Percentiles rank a stretch among this genome's conserved stretches.
These are phyloP conservation scores for Arthrobotrys pseudoclavata DNA, from an alignment of 2,329 filamentous ascomycete genomes.

Conservation along the genomic window DNA sequence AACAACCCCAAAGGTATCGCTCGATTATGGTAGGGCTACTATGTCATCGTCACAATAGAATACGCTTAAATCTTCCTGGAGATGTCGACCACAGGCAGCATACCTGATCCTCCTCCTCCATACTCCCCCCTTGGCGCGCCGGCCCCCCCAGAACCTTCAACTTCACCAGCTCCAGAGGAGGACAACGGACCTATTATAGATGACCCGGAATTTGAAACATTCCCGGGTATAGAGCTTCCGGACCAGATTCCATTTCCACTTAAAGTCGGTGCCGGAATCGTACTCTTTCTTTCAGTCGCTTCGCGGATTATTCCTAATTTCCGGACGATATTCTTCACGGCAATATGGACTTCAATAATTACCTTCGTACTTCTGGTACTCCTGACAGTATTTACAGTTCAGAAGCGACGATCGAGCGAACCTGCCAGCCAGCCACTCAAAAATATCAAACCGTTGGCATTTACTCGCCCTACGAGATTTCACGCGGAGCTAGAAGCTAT, in stretches of 20 bases:
- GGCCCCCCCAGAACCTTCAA: conserved; percentile 26
- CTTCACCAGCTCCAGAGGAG: conserved; percentile 18
- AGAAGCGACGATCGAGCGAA: conserved; percentile 49
- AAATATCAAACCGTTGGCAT: conserved; percentile 62
- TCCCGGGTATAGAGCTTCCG: conserved; percentile 42
- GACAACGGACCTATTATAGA: conserved; percentile 11
- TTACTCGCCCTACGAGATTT: conserved; percentile 60
- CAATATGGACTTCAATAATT: conserved; percentile 58
- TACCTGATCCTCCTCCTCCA: conserved; percentile 59
- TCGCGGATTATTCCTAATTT: conserved; percentile 57
- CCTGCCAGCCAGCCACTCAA: conserved; percentile 56
- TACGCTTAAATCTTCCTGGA: conserved; percentile 52
- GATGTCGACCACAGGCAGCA: conserved; percentile 60
- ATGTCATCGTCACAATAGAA: conserved; percentile 50
- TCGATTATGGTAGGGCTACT: conserved; percentile 55
- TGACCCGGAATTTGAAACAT: conserved; percentile 35
- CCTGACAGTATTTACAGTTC: conserved; percentile 32
- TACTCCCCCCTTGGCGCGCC: conserved; percentile 55
- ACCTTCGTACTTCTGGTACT: conserved; percentile 35
- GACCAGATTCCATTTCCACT: conserved; percentile 54
- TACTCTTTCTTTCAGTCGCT: conserved; percentile 57
- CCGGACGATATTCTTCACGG: conserved; percentile 57
- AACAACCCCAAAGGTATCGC: background rate
- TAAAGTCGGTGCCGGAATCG: conserved; percentile 55
- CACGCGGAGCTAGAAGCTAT: conserved; percentile 60